Percentiles rank a stretch among this genome's conserved stretches.
phyloP scores from a whole-genome alignment of 83 land plant species.

The Diphasiastrum complanatum region DNA sequence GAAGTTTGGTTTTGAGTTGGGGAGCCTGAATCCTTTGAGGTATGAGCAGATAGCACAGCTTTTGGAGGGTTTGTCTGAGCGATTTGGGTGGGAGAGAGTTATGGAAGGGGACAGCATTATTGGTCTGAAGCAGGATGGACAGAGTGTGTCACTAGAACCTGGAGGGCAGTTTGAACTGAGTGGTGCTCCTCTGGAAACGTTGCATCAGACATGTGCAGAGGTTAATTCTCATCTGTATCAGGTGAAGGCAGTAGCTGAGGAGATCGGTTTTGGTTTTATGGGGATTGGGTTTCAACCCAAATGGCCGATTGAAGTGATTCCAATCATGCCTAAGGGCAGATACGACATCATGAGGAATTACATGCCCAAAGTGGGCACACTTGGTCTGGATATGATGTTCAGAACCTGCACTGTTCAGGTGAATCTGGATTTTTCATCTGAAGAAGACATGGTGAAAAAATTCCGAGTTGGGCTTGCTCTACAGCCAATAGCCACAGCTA shows the following conservation, averaged over 20 bases:
- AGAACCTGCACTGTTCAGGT: constrained; percentile 99
- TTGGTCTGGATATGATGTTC: constrained; percentile 98
- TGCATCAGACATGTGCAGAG: constrained; percentile 99
- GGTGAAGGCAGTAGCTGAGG: constrained; percentile 99
- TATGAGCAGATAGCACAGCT: constrained; percentile 84
- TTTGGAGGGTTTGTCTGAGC: constrained; percentile 72
- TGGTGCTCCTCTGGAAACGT: constrained; percentile 96
- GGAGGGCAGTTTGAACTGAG: constrained; percentile 99
- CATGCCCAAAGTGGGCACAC: constrained; percentile 95
- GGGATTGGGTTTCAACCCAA: constrained; percentile 98
- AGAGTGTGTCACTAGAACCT: constrained; percentile 96
- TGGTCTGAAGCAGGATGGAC: constrained; percentile 92
- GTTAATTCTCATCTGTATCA: constrained; percentile 98
- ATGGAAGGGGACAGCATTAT: constrained; percentile 84
- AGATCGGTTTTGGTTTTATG: constrained; percentile 86
- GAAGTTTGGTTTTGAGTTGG: constrained; percentile 90
- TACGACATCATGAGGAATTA: constrained; percentile 92
- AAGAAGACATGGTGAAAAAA: constrained; percentile 86
- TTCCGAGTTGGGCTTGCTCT: constrained; percentile 92
- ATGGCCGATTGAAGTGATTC: constrained; percentile 65
- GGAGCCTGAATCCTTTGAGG: constrained; percentile 60
- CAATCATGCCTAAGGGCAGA: constrained; percentile 99
- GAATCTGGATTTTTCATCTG: constrained; percentile 91
- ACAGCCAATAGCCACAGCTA: constrained; percentile 97
- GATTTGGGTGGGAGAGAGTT: constrained; percentile 89